A percentile compares a stretch with the other conserved stretches of the same genome.
Conservation (phyloP, 2,329 filamentous ascomycete species). For the Fusarium temperatum region DNA sequence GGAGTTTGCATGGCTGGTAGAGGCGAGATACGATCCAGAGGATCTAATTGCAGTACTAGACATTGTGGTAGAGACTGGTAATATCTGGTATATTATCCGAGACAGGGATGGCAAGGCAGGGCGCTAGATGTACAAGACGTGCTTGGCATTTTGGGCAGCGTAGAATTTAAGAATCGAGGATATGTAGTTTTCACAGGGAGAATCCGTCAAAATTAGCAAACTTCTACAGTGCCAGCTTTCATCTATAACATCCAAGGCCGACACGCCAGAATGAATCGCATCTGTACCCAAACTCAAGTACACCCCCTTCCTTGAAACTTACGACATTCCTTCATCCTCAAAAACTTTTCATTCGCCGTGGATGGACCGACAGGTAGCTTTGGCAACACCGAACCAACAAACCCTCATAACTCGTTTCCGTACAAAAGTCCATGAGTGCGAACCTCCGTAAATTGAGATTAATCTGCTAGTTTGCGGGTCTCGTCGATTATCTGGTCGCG, state of each 20-base stretch:
- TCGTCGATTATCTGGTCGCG: background rate
- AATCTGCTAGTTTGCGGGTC: background rate
- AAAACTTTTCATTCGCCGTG: too few relatives aligned
- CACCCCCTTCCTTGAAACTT: background rate
- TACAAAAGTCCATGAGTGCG: background rate
- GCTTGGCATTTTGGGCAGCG: background rate
- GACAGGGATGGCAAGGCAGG: background rate
- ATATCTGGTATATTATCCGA: background rate
- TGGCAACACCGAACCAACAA: background rate
- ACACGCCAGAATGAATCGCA: too few relatives aligned
- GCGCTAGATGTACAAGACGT: background rate
- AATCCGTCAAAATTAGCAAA: background rate
- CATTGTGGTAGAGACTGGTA: background rate
- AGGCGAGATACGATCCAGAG: background rate
- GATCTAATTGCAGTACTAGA: background rate
- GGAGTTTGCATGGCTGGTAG: background rate
- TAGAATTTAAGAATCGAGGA: background rate
- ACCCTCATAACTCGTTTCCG: too few relatives aligned
- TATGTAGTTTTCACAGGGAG: background rate
- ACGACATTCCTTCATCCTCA: background rate
- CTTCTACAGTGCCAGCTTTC: background rate
- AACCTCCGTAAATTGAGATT: rapidly evolving
- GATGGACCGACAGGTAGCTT: background rate
- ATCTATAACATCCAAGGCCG: too few relatives aligned
- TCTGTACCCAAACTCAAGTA: rapidly evolving